A percentile compares a stretch with the other conserved stretches of the same genome.
Conservation (phyloP, 805 yeast species). For the Wickerhamiella qilinensis region DNA sequence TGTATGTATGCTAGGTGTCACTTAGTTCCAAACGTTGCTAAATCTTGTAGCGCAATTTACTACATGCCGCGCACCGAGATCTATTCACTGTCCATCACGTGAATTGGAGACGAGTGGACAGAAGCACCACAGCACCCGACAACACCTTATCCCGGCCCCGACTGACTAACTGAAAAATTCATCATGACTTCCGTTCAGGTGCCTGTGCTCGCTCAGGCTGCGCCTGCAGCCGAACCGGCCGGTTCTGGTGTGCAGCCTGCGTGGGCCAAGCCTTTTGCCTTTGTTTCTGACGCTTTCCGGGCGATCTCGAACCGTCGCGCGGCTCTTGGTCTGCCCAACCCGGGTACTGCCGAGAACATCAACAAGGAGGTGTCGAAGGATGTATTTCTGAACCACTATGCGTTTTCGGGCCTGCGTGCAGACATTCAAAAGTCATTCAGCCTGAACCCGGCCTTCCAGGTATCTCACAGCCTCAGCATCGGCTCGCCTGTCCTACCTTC, state of each 20-base stretch:
- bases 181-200: conserved; percentile 1
- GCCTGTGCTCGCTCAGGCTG: background rate
- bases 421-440: conserved; percentile 85
- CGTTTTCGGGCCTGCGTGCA: conserved; percentile 91
- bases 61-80: no score
- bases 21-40: no score
- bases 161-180: conserved; percentile 1
- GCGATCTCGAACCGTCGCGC: conserved; percentile 46
- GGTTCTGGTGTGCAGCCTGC: conserved; percentile 1
- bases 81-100: no score
- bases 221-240: conserved; percentile 9
- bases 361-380: conserved; percentile 89
- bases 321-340: conserved; percentile 69
- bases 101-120: no score
- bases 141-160: no score
- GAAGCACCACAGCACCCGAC: no score
- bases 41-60: no score
- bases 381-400: conserved; percentile 76
- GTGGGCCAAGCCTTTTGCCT: background rate
- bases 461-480: conserved; percentile 79
- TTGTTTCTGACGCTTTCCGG: conserved; percentile 1
- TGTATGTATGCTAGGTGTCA: no score
- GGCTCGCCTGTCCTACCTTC: conserved; percentile 79
- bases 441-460: conserved; percentile 90
- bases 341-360: conserved; percentile 88